Evolutionary conservation across 306 rosid genomes (phyloP).

Genomic region (Amphicarpaea edgeworthii): DNA sequence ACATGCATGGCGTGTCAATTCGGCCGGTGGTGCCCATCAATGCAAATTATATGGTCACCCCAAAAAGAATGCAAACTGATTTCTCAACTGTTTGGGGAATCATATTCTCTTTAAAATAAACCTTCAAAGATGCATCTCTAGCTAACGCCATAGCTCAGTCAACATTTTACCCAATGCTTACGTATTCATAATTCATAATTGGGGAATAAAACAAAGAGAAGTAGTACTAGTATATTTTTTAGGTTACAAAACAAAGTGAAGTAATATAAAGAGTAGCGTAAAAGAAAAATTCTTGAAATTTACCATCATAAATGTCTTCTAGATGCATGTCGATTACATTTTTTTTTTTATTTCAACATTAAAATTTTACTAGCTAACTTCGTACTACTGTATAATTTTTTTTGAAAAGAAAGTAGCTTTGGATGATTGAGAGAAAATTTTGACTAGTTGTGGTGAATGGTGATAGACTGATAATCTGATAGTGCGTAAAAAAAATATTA

Average conservation of each 20-base stretch:
- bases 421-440: too few species aligned
- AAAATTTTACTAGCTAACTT: too few species aligned
- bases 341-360: too few species aligned
- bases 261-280: neutral
- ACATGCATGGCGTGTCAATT: neutral
- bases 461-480: too few species aligned
- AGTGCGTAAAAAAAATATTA: too few species aligned
- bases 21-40: neutral
- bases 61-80: neutral
- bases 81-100: neutral
- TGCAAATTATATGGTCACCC: constrained; percentile 4
- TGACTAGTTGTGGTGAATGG: too few species aligned
- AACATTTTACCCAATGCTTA: neutral
- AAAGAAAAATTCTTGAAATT: neutral
- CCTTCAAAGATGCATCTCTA: neutral
- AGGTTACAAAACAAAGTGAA: neutral
- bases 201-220: neutral
- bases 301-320: neutral
- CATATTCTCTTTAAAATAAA: neutral
- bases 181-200: constrained; percentile 6
- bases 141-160: neutral
- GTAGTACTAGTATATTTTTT: too few species aligned
- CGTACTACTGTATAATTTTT: too few species aligned
- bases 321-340: neutral
- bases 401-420: too few species aligned